phyloP scores from a whole-genome alignment of 345 rosid species.

The Populus nigra region DNA sequence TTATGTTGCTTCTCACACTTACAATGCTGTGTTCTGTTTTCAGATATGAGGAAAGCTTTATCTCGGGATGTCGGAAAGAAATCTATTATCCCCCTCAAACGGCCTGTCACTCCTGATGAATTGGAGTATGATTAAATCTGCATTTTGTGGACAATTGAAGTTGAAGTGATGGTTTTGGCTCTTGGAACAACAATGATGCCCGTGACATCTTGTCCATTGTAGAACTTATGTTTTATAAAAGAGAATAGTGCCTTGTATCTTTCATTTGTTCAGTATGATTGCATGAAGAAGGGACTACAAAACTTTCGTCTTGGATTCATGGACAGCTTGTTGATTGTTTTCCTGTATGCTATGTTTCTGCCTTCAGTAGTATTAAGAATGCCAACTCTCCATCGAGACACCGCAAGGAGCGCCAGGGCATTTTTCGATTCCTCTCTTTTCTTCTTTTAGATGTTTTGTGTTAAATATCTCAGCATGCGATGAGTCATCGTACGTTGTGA shows the following conservation, averaged over 20 bases:
- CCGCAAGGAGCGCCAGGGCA: neutral
- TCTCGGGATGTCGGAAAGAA: constrained; percentile 85
- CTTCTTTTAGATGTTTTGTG: too few relatives aligned
- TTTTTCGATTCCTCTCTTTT: too few relatives aligned
- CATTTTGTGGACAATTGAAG: neutral
- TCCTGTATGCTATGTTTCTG: neutral
- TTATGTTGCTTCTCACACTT: neutral
- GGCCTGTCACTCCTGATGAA: constrained; percentile 83
- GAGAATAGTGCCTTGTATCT: neutral
- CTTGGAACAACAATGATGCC: neutral
- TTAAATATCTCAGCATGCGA: too few relatives aligned
- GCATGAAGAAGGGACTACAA: neutral
- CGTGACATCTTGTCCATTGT: neutral
- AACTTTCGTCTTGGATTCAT: neutral
- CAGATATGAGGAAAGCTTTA: constrained; percentile 96
- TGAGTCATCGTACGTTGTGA: too few relatives aligned
- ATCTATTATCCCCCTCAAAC: constrained; percentile 80
- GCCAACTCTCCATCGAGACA: neutral
- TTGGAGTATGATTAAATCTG: constrained; percentile 72
- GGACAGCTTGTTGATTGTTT: neutral
- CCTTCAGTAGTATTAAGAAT: neutral
- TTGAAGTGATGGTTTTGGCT: neutral
- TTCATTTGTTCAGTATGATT: neutral
- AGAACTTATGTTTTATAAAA: neutral
- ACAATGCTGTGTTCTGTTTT: constrained; percentile 13